These are phyloP conservation scores for Gastrodia elata DNA, from an alignment of 106 monocot genomes.

Conservation along the genomic window DNA sequence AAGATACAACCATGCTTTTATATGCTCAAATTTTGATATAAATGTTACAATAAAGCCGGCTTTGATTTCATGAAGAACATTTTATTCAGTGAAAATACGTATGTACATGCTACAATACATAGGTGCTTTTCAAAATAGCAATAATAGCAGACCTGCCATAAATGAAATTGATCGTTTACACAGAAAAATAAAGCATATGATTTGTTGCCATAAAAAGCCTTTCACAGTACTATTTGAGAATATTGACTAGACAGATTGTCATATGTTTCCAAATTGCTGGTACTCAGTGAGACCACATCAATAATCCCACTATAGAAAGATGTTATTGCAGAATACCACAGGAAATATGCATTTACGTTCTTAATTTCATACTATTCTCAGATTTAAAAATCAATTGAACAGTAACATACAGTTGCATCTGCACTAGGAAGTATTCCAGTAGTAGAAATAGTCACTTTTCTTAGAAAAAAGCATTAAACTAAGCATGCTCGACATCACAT, in stretches of 20 bases:
- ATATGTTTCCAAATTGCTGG: background rate
- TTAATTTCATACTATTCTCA: background rate
- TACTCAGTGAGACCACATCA: background rate
- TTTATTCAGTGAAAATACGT: background rate
- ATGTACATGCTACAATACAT: background rate
- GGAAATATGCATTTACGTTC: background rate
- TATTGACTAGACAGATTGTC: background rate
- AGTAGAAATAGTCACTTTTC: background rate
- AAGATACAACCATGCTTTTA: slow-evolving; percentile 3
- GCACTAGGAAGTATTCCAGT: background rate
- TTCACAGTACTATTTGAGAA: background rate
- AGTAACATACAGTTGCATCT: background rate
- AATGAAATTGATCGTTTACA: background rate
- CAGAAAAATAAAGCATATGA: background rate
- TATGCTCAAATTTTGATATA: background rate
- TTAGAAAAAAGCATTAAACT: background rate
- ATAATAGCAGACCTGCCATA: background rate
- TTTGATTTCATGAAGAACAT: background rate
- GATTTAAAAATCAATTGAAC: background rate
- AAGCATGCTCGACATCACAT: background rate
- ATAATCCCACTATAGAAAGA: background rate
- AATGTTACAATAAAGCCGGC: background rate
- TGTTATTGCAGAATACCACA: background rate
- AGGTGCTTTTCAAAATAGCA: background rate
- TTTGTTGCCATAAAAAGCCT: background rate